Evolutionary conservation across 1,139 yeast genomes (phyloP), one percentile per base, ranked within the genome.

Genomic region (Pichia sp.): DNA sequence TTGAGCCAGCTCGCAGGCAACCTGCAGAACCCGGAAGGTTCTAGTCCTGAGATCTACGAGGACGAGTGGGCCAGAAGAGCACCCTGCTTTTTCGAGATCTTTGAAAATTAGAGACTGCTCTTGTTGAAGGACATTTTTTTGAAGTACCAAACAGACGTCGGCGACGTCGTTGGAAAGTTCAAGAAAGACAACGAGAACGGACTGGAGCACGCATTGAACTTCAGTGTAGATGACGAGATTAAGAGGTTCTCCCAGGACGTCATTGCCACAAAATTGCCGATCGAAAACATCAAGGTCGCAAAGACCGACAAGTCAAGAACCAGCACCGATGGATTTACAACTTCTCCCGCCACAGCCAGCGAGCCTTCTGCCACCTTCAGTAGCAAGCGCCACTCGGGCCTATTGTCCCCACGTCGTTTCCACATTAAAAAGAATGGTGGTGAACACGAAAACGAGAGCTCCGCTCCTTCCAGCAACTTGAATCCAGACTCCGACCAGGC

Each of bases 61-160:
- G 63, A 62, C 40, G 70, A 69, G 60, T 90, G 97, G 96, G 85
- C 83, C 60, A 75, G 80, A 56, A 84, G 85, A 67, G 93, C 95
- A 0, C 95, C 96, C 1, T 82, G 78, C 59, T 80, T 86, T 43
- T 85, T 89, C 66, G 87, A 85, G 62, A 82, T 82, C 63, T 84
- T 90, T 68, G 96, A 90, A 69, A 76, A 75, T 58, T 84, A 75
- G 58, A 84, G 96, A 66, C 76, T 87, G 58, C 79, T 80, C 53
- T 74, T 84, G 64, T 70, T 90, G 54, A 86, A 89, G 66, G 87
- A 87, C 61, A 75, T 82, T 30, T 75, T 90, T 57, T 75, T 88
- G 55, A 80, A 84, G 61, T 86, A 80, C 66, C 86, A 88, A 70
- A 87, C 95, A 50, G 76, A 80, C 44, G 71, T 77, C 53, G 75